A percentile compares a stretch with the other conserved stretches of the same genome.
Conservation (phyloP, 2,329 filamentous ascomycete genomes). For the Sclerotinia subarctica region DNA sequence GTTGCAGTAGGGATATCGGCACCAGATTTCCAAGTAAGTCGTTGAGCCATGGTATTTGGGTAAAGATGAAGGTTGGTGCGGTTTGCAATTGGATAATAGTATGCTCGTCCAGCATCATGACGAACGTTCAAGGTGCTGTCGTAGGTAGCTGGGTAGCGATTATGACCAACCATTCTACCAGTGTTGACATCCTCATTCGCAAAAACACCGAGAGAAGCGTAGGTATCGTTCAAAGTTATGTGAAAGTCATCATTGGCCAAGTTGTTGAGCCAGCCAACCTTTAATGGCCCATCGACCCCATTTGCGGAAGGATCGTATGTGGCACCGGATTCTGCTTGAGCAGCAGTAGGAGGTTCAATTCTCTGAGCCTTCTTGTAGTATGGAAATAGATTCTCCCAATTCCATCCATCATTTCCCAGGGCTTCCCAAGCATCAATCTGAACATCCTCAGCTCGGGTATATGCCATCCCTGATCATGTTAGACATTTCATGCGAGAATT, state of each 20-base stretch:
- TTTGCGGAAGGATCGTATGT: slow-evolving; percentile 40
- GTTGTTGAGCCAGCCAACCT: slow-evolving; percentile 40
- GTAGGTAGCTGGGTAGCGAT: slow-evolving; percentile 42
- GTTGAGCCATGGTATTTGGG: slow-evolving; percentile 24
- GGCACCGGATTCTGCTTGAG: slow-evolving; percentile 40
- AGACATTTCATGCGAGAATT: slow-evolving; percentile 27
- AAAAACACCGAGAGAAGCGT: slow-evolving; percentile 38
- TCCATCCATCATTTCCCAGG: slow-evolving; percentile 41
- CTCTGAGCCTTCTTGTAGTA: slow-evolving; percentile 34
- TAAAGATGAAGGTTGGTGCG: slow-evolving; percentile 41
- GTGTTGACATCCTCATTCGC: slow-evolving; percentile 42
- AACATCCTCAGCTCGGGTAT: slow-evolving; percentile 38
- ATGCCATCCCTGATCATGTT: slow-evolving; percentile 39
- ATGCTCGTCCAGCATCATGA: slow-evolving; percentile 45
- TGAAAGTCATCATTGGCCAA: slow-evolving; percentile 41
- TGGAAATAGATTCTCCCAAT: slow-evolving; percentile 36
- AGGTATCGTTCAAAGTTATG: slow-evolving; percentile 36
- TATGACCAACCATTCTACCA: slow-evolving; percentile 42
- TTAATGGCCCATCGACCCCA: slow-evolving; percentile 40
- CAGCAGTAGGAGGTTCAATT: slow-evolving; percentile 34
- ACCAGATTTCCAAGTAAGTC: slow-evolving; percentile 21
- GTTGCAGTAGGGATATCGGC: slow-evolving; percentile 40
- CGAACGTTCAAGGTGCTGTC: slow-evolving; percentile 41
- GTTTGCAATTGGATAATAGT: slow-evolving; percentile 41
- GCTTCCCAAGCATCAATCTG: slow-evolving; percentile 42